Percentiles rank a stretch among this genome's conserved stretches.
phyloP scores from a whole-genome alignment of 352 stramenopile species.

The Globisporangium nodosum region DNA sequence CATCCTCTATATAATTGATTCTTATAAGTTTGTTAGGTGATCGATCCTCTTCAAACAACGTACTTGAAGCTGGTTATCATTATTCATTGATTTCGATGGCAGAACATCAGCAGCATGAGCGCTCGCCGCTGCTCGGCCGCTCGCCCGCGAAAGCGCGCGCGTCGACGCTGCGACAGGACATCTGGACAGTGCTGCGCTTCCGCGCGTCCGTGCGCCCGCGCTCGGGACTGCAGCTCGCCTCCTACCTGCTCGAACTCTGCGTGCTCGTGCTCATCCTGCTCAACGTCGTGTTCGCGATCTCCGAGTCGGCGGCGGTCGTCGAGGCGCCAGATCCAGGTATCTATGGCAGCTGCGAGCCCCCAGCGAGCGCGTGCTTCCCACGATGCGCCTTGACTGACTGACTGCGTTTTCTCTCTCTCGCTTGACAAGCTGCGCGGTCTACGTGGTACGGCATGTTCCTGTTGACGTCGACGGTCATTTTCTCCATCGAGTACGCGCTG shows the following conservation, averaged over 20 bases:
- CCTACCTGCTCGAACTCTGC: constrained; percentile 46
- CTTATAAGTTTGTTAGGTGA: neutral
- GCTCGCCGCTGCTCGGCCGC: constrained; percentile 12
- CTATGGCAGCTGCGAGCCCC: neutral
- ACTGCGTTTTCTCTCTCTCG: neutral
- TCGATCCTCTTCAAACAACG: neutral
- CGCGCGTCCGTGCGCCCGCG: constrained; percentile 37
- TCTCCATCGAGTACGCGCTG: constrained; percentile 53
- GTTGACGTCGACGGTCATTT: constrained; percentile 48
- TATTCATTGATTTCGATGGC: neutral
- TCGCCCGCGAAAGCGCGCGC: neutral
- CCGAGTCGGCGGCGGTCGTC: constrained; percentile 22
- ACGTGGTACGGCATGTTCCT: constrained; percentile 46
- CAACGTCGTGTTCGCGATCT: constrained; percentile 55
- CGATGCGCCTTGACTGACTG: too few species aligned
- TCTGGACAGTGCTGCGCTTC: constrained; percentile 61
- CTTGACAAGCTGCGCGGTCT: neutral
- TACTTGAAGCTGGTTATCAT: neutral
- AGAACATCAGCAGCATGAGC: constrained; percentile 3
- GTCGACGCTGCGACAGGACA: constrained; percentile 31
- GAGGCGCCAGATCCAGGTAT: constrained; percentile 11
- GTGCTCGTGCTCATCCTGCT: constrained; percentile 51
- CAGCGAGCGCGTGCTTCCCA: too few species aligned
- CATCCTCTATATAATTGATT: too few species aligned
- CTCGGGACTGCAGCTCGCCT: constrained; percentile 40